Percentiles rank a stretch among this genome's conserved stretches.
Evolutionary conservation across 768 basidiomycete genomes (phyloP).

Genomic region (Pisolithus marmoratus): DNA sequence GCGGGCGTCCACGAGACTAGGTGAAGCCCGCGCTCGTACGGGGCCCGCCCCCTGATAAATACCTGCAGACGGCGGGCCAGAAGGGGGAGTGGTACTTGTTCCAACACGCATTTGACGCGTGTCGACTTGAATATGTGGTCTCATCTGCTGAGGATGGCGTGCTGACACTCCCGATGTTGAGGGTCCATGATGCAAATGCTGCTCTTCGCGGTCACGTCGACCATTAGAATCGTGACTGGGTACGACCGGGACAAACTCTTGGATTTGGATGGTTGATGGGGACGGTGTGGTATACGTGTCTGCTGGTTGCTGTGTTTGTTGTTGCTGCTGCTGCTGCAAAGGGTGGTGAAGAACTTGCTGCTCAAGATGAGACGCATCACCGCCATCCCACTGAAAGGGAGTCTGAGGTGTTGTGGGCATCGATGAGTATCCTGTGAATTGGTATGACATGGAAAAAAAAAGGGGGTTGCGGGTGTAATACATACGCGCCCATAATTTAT

Average conservation of each 20-base stretch:
- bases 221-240: constrained; percentile 22
- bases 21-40: constrained; percentile 21
- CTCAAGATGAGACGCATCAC: constrained; percentile 26
- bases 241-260: constrained; percentile 26
- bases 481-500: constrained; percentile 28
- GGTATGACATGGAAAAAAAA: constrained; percentile 45
- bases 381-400: constrained; percentile 39
- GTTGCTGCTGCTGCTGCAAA: constrained; percentile 33
- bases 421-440: constrained; percentile 42
- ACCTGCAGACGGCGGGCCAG: constrained; percentile 26
- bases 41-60: constrained; percentile 20
- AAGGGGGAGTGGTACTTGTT: constrained; percentile 25
- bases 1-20: constrained; percentile 17
- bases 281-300: constrained; percentile 17
- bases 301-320: constrained; percentile 14
- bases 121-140: constrained; percentile 28
- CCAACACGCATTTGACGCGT: constrained; percentile 22
- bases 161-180: constrained; percentile 11
- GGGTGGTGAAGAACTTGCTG: constrained; percentile 37
- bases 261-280: constrained; percentile 13
- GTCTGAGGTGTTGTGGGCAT: constrained; percentile 43
- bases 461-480: constrained; percentile 15
- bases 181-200: constrained; percentile 19
- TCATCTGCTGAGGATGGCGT: constrained; percentile 25
- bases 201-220: constrained; percentile 20